Evolutionary conservation across 768 basidiomycete genomes (phyloP).

Genomic region (Megacollybia marginata): DNA sequence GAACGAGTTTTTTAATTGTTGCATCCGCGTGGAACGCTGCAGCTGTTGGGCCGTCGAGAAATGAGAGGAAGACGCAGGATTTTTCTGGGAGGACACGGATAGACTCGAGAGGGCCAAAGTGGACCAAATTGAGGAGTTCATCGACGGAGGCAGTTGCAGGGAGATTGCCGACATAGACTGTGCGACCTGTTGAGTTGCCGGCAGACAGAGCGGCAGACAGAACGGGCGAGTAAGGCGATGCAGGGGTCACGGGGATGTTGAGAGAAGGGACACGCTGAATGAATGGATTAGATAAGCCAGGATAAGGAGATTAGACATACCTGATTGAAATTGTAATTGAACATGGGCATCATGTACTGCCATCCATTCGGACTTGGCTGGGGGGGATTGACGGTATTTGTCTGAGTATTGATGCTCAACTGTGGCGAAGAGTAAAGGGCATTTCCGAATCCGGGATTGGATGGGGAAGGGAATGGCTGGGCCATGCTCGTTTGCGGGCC

Average conservation of each 20-base stretch:
- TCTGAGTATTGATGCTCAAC: constrained; percentile 58
- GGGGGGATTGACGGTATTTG: constrained; percentile 42
- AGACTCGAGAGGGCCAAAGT: constrained; percentile 93
- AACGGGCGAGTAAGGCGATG: constrained; percentile 71
- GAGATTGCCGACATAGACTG: constrained; percentile 95
- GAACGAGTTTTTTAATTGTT: constrained; percentile 83
- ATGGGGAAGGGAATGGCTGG: constrained; percentile 46
- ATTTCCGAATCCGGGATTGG: constrained; percentile 42
- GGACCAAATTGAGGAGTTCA: constrained; percentile 94
- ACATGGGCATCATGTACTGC: too few species aligned
- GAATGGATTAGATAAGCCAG: constrained; percentile 1
- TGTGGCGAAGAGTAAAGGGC: constrained; percentile 71
- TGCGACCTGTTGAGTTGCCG: constrained; percentile 69
- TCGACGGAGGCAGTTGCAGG: constrained; percentile 95
- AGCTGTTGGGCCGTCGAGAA: constrained; percentile 88
- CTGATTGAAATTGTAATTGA: constrained; percentile 46
- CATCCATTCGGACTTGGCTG: constrained; percentile 60
- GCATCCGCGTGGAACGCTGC: constrained; percentile 98
- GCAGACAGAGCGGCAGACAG: constrained; percentile 66
- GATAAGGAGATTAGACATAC: constrained; percentile 21
- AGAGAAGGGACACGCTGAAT: constrained; percentile 56
- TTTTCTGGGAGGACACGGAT: constrained; percentile 95
- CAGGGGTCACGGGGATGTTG: constrained; percentile 60
- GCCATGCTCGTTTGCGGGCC: constrained; percentile 63
- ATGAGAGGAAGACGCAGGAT: constrained; percentile 96